phyloP scores from a whole-genome alignment of 352 stramenopile genomes.

The Pythium aphanidermatum region DNA sequence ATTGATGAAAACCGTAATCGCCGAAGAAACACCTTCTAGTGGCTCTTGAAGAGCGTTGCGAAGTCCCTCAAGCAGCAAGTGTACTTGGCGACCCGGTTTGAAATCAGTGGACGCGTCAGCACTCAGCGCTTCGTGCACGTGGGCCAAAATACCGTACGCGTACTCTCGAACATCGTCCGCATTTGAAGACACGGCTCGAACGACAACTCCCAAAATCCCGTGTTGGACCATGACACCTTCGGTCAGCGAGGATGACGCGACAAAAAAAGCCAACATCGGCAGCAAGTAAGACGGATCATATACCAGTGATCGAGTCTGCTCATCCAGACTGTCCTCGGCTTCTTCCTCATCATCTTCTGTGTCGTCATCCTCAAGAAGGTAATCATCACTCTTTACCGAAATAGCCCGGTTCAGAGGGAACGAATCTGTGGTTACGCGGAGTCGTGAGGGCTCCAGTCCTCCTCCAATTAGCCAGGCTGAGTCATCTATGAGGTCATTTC shows the following conservation, averaged over 20 bases:
- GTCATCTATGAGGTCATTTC: conserved; percentile 52
- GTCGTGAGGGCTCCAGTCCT: conserved; percentile 50
- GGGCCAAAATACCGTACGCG: conserved; percentile 68
- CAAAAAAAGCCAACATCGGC: conserved; percentile 69
- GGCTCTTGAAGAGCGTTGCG: conserved; percentile 48
- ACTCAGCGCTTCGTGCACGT: conserved; percentile 66
- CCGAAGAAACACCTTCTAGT: conserved; percentile 54
- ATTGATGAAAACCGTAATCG: conserved; percentile 82
- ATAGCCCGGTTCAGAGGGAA: conserved; percentile 46
- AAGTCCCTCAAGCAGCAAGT: conserved; percentile 76
- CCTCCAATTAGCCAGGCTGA: conserved; percentile 59
- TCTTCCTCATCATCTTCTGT: conserved; percentile 4
- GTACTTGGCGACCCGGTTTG: conserved; percentile 66
- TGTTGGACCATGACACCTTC: conserved; percentile 59
- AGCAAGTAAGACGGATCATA: conserved; percentile 79
- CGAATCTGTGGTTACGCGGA: conserved; percentile 61
- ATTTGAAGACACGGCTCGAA: conserved; percentile 69
- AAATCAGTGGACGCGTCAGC: conserved; percentile 50
- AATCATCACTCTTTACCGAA: conserved; percentile 20
- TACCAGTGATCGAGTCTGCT: conserved; percentile 8
- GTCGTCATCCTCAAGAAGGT: conserved; percentile 27
- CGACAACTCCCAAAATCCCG: conserved; percentile 55
- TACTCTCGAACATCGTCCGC: conserved; percentile 46
- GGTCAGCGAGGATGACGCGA: conserved; percentile 61
- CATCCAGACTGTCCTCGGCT: too few species aligned